These are phyloP conservation scores for Paraphaeosphaeria sporulosa DNA, from an alignment of 2,329 filamentous ascomycete species.

Conservation along the genomic window DNA sequence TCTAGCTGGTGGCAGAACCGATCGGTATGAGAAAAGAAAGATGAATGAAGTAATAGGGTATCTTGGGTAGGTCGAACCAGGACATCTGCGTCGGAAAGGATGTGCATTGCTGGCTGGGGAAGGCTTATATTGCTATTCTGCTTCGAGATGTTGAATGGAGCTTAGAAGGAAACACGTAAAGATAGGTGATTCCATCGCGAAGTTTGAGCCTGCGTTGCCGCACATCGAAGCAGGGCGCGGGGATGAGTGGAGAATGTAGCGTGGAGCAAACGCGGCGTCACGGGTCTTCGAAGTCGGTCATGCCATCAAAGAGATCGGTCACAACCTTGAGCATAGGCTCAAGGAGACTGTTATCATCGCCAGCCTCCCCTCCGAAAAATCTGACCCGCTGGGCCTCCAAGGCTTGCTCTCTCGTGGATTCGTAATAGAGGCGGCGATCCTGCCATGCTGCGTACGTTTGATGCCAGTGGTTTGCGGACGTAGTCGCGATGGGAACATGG, in stretches of 20 bases:
- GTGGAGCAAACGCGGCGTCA: slow-evolving; percentile 30
- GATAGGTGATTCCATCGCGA: slow-evolving; percentile 11
- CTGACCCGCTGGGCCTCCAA: slow-evolving; percentile 49
- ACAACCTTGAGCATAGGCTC: slow-evolving; percentile 58
- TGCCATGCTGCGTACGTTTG: slow-evolving; percentile 50
- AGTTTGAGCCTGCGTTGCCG: slow-evolving; percentile 9
- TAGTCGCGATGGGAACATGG: slow-evolving; percentile 25
- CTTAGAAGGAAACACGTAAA: slow-evolving; percentile 21
- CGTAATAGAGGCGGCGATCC: slow-evolving; percentile 38
- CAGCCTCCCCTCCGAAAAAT: slow-evolving; percentile 54
- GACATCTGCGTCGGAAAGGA: slow-evolving; percentile 30
- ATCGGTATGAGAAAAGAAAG: slow-evolving; percentile 19
- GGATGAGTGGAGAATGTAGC: slow-evolving; percentile 27
- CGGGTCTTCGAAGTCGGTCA: slow-evolving; percentile 54
- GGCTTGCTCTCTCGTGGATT: slow-evolving; percentile 38
- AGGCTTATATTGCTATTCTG: slow-evolving; percentile 36
- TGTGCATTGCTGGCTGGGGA: slow-evolving; percentile 22
- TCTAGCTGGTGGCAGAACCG: slow-evolving; percentile 40
- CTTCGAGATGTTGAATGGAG: slow-evolving; percentile 16
- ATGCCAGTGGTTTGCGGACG: slow-evolving; percentile 44
- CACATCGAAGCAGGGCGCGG: slow-evolving; percentile 13
- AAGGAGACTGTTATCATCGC: slow-evolving; percentile 52
- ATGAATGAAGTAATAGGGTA: slow-evolving; percentile 6
- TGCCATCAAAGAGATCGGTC: slow-evolving; percentile 54
- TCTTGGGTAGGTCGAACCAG: slow-evolving; percentile 18